A percentile compares a stretch with the other conserved stretches of the same genome.
Conservation (phyloP, 2,329 filamentous ascomycete species). For the Fusarium citri region DNA sequence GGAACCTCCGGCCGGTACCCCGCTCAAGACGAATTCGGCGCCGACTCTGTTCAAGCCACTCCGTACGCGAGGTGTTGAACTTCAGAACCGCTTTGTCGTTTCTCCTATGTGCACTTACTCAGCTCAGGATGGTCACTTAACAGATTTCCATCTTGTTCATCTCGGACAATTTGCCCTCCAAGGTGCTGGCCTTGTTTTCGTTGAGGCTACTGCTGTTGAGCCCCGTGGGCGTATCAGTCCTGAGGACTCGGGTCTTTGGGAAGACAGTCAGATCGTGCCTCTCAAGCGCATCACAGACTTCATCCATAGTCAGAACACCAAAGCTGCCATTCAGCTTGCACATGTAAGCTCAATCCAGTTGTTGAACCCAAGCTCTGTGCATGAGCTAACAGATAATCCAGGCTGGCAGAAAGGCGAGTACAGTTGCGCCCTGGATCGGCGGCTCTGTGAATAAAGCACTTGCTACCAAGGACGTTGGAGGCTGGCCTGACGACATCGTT, state of each 20-base stretch:
- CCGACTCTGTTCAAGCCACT: conserved; percentile 69
- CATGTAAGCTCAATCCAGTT: conserved; percentile 62
- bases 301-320: conserved; percentile 80
- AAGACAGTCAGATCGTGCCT: conserved; percentile 82
- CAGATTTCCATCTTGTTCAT: conserved; percentile 85
- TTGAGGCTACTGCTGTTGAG: conserved; percentile 82
- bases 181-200: conserved; percentile 78
- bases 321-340: conserved; percentile 82
- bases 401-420: conserved; percentile 75
- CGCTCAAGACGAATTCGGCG: conserved; percentile 53
- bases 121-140: conserved; percentile 73
- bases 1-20: conserved; percentile 62
- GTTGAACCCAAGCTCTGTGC: neutral
- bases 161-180: conserved; percentile 81
- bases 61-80: conserved; percentile 62
- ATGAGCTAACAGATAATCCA: neutral
- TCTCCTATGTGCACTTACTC: conserved; percentile 73
- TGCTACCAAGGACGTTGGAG: conserved; percentile 63
- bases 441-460: conserved; percentile 59
- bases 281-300: conserved; percentile 80
- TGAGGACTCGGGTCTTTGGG: conserved; percentile 83
- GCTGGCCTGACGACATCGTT: conserved; percentile 69
- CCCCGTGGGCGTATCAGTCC: conserved; percentile 86
- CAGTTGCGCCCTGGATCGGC: conserved; percentile 72
- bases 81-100: conserved; percentile 69